Percentiles rank a stretch among this genome's conserved stretches.
phyloP scores from a whole-genome alignment of 306 rosid species.

The Gillenia trifoliata region DNA sequence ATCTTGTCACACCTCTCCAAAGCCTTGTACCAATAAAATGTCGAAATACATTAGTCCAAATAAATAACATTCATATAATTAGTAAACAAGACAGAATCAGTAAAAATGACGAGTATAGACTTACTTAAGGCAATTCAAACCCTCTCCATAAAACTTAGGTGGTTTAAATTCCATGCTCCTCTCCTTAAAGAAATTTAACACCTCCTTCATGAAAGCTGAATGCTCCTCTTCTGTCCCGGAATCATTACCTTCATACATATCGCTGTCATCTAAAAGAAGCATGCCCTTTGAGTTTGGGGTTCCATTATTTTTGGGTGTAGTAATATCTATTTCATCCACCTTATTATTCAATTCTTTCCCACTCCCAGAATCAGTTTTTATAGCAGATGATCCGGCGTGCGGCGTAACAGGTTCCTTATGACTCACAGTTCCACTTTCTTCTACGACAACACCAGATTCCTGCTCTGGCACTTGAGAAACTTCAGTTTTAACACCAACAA shows the following conservation, averaged over 20 bases:
- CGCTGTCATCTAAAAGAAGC: slow-evolving; percentile 54
- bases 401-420: slow-evolving; percentile 31
- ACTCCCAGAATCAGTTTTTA: slow-evolving; percentile 29
- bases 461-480: slow-evolving; percentile 31
- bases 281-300: slow-evolving; percentile 40
- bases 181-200: slow-evolving; percentile 83
- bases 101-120: slow-evolving; percentile 24
- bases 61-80: slow-evolving; percentile 2
- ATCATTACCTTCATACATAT: slow-evolving; percentile 64
- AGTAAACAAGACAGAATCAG: slow-evolving; percentile 5
- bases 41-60: slow-evolving; percentile 24
- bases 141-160: slow-evolving; percentile 96
- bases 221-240: slow-evolving; percentile 93
- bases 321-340: slow-evolving; percentile 41
- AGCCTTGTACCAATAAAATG: slow-evolving; percentile 47
- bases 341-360: slow-evolving; percentile 33
- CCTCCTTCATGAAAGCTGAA: slow-evolving; percentile 79
- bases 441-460: slow-evolving; percentile 21
- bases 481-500: slow-evolving; percentile 42
- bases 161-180: slow-evolving; percentile 91
- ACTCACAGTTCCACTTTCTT: slow-evolving; percentile 22
- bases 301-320: slow-evolving; percentile 47
- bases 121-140: slow-evolving; percentile 94
- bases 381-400: slow-evolving; percentile 33
- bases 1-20: slow-evolving; percentile 86